A percentile compares a stretch with the other conserved stretches of the same genome.
These are phyloP conservation scores for Microdochium nivale DNA, from an alignment of 2,329 filamentous ascomycete species.

Conservation along the genomic window DNA sequence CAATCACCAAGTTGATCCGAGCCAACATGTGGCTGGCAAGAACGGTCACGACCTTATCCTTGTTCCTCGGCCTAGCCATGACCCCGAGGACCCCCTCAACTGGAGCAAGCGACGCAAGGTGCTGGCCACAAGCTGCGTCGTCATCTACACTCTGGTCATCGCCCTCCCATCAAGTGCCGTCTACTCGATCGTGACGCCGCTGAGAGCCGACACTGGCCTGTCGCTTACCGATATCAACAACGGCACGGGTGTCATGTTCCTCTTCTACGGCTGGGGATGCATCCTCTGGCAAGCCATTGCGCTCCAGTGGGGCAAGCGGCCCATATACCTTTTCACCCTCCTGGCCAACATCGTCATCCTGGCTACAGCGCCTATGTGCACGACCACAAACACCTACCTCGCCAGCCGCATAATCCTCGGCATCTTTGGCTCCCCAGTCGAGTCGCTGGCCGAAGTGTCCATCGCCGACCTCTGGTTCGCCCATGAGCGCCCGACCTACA, in stretches of 20 bases:
- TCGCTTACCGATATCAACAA: constrained; percentile 26
- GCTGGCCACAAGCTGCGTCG: constrained; percentile 14
- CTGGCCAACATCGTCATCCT: constrained; percentile 16
- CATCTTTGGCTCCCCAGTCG: constrained; percentile 17
- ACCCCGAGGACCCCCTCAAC: constrained; percentile 29
- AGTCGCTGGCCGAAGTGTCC: constrained; percentile 19
- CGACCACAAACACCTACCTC: constrained; percentile 14
- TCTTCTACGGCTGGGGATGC: constrained; percentile 23
- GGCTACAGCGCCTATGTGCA: constrained; percentile 16
- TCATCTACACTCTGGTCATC: constrained; percentile 13
- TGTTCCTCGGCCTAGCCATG: constrained; percentile 21
- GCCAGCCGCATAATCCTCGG: constrained; percentile 19
- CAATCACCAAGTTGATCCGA: too few relatives aligned
- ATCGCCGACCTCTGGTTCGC: constrained; percentile 16
- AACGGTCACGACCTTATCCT: constrained; percentile 29
- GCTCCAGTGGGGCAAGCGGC: constrained; percentile 20
- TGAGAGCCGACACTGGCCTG: constrained; percentile 21
- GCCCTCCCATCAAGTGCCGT: constrained; percentile 21
- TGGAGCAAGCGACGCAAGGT: constrained; percentile 24
- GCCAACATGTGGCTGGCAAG: too few relatives aligned
- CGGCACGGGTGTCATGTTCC: constrained; percentile 30
- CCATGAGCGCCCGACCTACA: constrained; percentile 17
- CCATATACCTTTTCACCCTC: constrained; percentile 19
- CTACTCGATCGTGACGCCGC: constrained; percentile 28
- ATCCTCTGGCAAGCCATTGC: constrained; percentile 23